These are phyloP conservation scores for Sporothrix luriei DNA, from an alignment of 2,329 filamentous ascomycete species.

Conservation along the genomic window DNA sequence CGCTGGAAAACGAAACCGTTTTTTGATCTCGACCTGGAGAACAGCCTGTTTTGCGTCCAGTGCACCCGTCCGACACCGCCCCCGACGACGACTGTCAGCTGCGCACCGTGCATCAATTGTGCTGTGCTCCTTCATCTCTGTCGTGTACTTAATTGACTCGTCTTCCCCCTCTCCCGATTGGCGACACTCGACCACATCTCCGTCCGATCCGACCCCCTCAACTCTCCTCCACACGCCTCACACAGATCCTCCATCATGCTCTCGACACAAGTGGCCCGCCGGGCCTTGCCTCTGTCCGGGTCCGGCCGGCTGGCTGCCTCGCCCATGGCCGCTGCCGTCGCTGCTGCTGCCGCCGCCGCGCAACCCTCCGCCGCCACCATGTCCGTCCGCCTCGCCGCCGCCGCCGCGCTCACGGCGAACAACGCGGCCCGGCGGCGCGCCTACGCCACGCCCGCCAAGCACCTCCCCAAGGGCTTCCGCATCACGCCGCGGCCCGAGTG, in stretches of 20 bases:
- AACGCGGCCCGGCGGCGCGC: slow-evolving; percentile 34
- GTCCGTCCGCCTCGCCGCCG: slow-evolving; percentile 19
- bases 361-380: slow-evolving; percentile 19
- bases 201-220: not conserved
- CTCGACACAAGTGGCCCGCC: slow-evolving; percentile 36
- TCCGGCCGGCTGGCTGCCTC: slow-evolving; percentile 18
- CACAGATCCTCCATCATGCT: slow-evolving; percentile 28
- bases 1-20: slow-evolving; percentile 18
- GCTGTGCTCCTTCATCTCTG: not conserved
- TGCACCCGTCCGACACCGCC: not conserved
- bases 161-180: not conserved
- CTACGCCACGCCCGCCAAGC: slow-evolving; percentile 72
- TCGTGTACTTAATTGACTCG: not conserved
- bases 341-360: slow-evolving; percentile 18
- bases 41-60: not conserved
- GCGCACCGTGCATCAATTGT: not conserved
- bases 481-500: slow-evolving; percentile 72
- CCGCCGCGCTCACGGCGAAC: slow-evolving; percentile 18
- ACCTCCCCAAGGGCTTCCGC: slow-evolving; percentile 80
- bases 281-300: slow-evolving; percentile 24
- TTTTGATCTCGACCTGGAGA: slow-evolving; percentile 16
- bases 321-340: slow-evolving; percentile 17
- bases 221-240: not conserved
- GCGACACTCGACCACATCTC: slow-evolving; percentile 6
- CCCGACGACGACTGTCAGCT: not conserved